Percentiles rank a stretch among this genome's conserved stretches.
phyloP scores from a whole-genome alignment of 352 stramenopile species.

The Thalassiosira delicatula region DNA sequence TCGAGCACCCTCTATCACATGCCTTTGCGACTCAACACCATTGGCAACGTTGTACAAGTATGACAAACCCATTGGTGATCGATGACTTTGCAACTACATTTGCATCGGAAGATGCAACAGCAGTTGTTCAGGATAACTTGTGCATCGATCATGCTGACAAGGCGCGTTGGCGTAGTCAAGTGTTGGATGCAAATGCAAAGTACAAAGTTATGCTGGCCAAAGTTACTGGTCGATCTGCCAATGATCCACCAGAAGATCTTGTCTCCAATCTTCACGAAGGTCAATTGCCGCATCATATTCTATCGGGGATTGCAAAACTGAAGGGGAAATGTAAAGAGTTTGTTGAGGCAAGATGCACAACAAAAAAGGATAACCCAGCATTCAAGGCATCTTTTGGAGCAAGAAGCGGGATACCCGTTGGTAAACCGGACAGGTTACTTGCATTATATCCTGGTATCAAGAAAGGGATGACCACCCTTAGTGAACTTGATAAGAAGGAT shows the following conservation, averaged over 20 bases:
- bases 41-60: no score
- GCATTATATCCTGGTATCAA: not conserved
- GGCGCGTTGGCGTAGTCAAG: not conserved
- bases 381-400: not conserved
- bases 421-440: not conserved
- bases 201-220: not conserved
- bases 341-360: not conserved
- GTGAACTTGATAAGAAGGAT: constrained; percentile 1
- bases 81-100: not conserved
- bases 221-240: not conserved
- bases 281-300: not conserved
- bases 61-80: no score
- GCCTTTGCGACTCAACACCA: not conserved
- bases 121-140: not conserved
- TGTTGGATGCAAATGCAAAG: not conserved
- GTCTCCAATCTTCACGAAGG: not conserved
- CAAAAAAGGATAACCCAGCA: not conserved
- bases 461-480: no score
- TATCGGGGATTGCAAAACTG: not conserved
- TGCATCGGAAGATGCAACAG: not conserved
- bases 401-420: not conserved
- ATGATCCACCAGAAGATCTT: not conserved
- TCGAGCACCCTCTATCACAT: not conserved
- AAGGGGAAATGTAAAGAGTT: constrained; percentile 2
- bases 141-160: not conserved